Evolutionary conservation across 1,284 basidiomycete genomes (phyloP), one percentile per base, ranked within the genome.

Genomic region (Fistulina hepatica): DNA sequence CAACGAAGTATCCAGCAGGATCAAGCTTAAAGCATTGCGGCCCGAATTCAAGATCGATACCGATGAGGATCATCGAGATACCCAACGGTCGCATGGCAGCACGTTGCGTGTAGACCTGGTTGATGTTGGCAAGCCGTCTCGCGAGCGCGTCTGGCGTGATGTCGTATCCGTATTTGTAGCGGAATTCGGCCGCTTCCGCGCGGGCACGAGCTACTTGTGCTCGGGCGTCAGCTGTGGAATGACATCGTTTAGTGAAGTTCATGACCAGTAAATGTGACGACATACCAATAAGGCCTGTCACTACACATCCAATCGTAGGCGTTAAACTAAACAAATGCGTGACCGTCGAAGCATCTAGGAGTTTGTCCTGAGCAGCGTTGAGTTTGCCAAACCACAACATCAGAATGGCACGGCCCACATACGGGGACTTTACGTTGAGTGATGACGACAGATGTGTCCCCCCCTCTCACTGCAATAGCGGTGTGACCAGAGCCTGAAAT

Each of bases 361-460:
- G 81, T 67, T 98, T 98, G 69, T 99, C 94, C 91, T 97, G 50
- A 23, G 27, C 13, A 33, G 23, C 20, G 32, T 41, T 31, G 34
- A 37, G 26, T 44, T 33, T 22, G 20, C 15, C 21, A 33, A 16
- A 43, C 26, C 23, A 2, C 32, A 24, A 27, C 15, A 21, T 26
- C 21, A 25, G 25, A 28, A 28, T 35, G 27, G 21, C 36, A 22
- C 17, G 40, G 33, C n/a, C 24, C 12, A 68, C 73, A 47, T 53
- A 97, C 93, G 17, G 94, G 92, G 26, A 99, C 82, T 70, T 98
- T 98, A 66, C 92, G 92, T 67, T 99, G 95, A 8, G 93, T 97
- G 52, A 97, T 91, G 27, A 97, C 85, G 3, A 98, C 92, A 6
- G 82, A 74, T 3, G 90, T 93, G 55, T 98, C 93, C 61, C 89